Evolutionary conservation across 2,329 filamentous ascomycete genomes (phyloP), one percentile per base, ranked within the genome.

Genomic region (Fusarium proliferatum): DNA sequence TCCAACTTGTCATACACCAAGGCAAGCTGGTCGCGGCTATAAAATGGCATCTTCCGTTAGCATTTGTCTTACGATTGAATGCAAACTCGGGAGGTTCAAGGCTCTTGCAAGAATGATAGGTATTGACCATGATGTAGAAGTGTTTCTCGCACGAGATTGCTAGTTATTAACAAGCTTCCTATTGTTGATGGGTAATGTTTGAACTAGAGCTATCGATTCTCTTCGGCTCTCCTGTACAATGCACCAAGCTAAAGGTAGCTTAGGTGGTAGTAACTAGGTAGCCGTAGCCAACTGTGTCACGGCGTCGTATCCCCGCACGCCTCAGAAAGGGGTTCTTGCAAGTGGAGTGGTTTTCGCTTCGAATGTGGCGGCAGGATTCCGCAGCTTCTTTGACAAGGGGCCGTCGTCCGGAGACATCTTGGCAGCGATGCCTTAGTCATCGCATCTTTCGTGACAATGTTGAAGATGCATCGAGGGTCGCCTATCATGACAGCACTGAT

Each of bases 311-410:
- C 63, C 64, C 52, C 63, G 45, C 64, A 61, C 64, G 48, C 69
- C 75, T 74, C 76, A 70, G 73, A 78, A 77, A 78, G 75, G 76
- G 76, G 73, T 46, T 67, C 65, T 74, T 75, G 66, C 38, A 64
- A 76, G 58, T 53, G 53, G 33, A 42, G 23, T 28, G 36, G 36
- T 67, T 66, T 76, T 77, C 66, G 75, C 72, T 72, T 67, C 69
- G 53, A 58, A 52, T 68, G 76, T 77, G 76, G 75, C 72, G 76
- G 76, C 64, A 78, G 74, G 70, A 73, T 78, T 78, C 76, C 76
- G 76, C 76, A 77, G 75, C 76, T 72, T 74, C 64, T 71, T 55
- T 56, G 59, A 72, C 71, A 77, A 68, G 75, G 75, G 64, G n/a
- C 30, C 41, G 41, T 48, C 15, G 41, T 48, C 51, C 56, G 59